phyloP scores from a whole-genome alignment of 2,329 filamentous ascomycete genomes.

The Dendryphion nanum region DNA sequence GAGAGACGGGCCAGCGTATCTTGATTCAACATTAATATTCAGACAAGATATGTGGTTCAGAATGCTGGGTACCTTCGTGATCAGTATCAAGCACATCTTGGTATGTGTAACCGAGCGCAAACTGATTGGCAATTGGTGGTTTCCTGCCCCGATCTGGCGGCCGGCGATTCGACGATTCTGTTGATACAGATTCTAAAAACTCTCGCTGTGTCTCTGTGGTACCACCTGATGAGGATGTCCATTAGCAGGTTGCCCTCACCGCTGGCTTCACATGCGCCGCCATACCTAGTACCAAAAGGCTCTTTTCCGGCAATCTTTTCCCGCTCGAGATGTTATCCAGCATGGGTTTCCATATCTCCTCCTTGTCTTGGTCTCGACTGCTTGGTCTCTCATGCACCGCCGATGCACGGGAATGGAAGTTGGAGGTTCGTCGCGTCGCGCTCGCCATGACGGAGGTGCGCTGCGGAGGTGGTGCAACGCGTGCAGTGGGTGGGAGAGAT shows the following conservation, averaged over 20 bases:
- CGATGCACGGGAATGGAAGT: conserved; percentile 26
- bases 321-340: conserved; percentile 86
- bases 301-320: conserved; percentile 88
- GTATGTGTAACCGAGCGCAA: conserved; percentile 91
- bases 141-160: conserved; percentile 53
- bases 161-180: conserved; percentile 46
- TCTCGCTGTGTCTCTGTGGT: conserved; percentile 80
- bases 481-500: too few relatives aligned
- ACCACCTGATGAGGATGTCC: conserved; percentile 62
- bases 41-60: too few relatives aligned
- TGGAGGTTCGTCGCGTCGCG: conserved; percentile 26
- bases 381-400: conserved; percentile 31
- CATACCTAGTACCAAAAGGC: conserved; percentile 78
- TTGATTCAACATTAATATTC: conserved; percentile 39
- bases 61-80: conserved; percentile 81
- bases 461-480: too few relatives aligned
- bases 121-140: conserved; percentile 84
- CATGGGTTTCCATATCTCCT: conserved; percentile 93
- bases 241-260: not conserved
- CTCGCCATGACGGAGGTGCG: conserved; percentile 37
- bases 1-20: conserved; percentile 89
- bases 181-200: conserved; percentile 62
- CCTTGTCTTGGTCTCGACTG: conserved; percentile 67
- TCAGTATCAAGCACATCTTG: conserved; percentile 92
- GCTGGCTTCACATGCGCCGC: conserved; percentile 2